Evolutionary conservation across 2,329 filamentous ascomycete species (phyloP).

Genomic region (Gaeumannomyces tritici): DNA sequence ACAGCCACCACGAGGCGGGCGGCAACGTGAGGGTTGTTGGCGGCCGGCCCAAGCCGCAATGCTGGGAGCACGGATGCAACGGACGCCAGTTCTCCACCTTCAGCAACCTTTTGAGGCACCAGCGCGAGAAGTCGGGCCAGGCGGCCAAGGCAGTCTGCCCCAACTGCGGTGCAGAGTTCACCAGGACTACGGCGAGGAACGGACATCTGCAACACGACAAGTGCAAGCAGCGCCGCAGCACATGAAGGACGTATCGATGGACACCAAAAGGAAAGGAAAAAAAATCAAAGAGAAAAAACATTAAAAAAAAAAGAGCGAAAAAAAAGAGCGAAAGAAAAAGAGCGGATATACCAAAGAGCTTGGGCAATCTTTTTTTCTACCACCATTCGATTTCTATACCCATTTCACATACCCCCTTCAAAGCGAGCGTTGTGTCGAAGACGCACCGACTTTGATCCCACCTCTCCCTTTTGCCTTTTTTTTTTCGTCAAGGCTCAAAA

Average conservation of each 20-base stretch:
- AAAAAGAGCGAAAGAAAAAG: no score
- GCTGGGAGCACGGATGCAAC: slow-evolving; percentile 96
- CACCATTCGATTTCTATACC: no score
- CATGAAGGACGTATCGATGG: slow-evolving; percentile 4
- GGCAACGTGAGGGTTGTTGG: slow-evolving; percentile 60
- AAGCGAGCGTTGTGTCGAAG: no score
- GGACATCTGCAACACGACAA: slow-evolving; percentile 82
- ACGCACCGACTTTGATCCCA: no score
- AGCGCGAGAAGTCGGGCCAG: slow-evolving; percentile 88
- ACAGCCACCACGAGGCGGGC: slow-evolving; percentile 20
- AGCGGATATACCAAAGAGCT: no score
- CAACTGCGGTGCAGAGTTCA: slow-evolving; percentile 88
- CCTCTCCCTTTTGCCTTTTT: no score
- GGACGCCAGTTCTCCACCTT: slow-evolving; percentile 93
- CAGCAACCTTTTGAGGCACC: slow-evolving; percentile 86
- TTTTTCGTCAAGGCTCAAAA: no score
- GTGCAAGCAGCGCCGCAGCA: slow-evolving; percentile 64
- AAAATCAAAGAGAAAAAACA: no score
- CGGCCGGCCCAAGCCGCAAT: slow-evolving; percentile 83
- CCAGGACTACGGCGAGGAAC: slow-evolving; percentile 77
- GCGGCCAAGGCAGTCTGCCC: slow-evolving; percentile 83
- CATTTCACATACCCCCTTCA: no score
- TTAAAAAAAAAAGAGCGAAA: no score
- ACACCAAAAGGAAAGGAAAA: no score
- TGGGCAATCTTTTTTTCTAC: no score